Percentiles rank a stretch among this genome's conserved stretches.
These are phyloP conservation scores for Barnettozyma sucrosica DNA, from an alignment of 805 yeast species.

Conservation along the genomic window DNA sequence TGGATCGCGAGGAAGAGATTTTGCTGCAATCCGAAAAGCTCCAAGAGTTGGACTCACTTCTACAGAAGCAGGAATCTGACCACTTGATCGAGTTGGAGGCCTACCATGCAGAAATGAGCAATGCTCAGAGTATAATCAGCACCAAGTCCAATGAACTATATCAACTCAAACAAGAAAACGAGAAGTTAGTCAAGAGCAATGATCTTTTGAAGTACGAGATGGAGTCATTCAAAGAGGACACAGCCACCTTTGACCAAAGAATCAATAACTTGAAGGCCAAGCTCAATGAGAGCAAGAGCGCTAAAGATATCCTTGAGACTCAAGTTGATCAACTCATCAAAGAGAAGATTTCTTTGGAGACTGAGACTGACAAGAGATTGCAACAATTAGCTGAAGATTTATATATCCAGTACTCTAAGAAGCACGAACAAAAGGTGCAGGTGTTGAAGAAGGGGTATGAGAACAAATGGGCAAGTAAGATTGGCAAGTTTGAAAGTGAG, in stretches of 20 bases:
- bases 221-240: slow-evolving; percentile 23
- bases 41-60: slow-evolving; percentile 26
- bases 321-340: slow-evolving; percentile 27
- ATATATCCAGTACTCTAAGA: slow-evolving; percentile 67
- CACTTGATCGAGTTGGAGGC: slow-evolving; percentile 32
- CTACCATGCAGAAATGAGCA: slow-evolving; percentile 30
- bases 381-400: slow-evolving; percentile 64
- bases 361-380: slow-evolving; percentile 46
- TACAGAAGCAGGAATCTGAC: slow-evolving; percentile 31
- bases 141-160: slow-evolving; percentile 25
- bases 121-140: slow-evolving; percentile 28
- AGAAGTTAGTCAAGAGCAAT: slow-evolving; percentile 17
- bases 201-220: slow-evolving; percentile 23
- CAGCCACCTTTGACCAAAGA: slow-evolving; percentile 21
- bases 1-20: slow-evolving; percentile 12
- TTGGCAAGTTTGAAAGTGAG: slow-evolving; percentile 36
- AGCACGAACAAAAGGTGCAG: slow-evolving; percentile 68
- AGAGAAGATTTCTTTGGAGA: slow-evolving; percentile 36
- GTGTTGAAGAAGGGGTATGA: slow-evolving; percentile 56
- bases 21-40: slow-evolving; percentile 20
- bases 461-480: slow-evolving; percentile 42
- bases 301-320: slow-evolving; percentile 20
- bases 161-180: slow-evolving; percentile 25
- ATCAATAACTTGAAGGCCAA: slow-evolving; percentile 18
- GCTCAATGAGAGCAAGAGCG: slow-evolving; percentile 17